phyloP scores from a whole-genome alignment of 257 asterid species.

The Salvia rosmarinus region DNA sequence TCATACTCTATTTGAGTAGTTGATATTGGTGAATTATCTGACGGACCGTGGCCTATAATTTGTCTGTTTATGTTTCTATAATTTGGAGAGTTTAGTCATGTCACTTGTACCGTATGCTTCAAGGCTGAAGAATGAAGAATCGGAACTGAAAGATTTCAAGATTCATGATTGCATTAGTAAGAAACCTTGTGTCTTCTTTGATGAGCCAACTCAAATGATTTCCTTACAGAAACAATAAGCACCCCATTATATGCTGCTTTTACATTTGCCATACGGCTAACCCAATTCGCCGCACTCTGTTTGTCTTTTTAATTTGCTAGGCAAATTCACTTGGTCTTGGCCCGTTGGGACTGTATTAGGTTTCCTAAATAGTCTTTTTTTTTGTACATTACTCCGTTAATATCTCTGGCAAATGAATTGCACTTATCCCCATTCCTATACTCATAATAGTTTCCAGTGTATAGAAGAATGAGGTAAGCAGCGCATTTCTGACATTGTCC shows the following conservation, averaged over 20 bases:
- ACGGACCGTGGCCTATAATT: not conserved
- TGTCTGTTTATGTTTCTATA: not conserved
- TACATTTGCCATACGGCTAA: not conserved
- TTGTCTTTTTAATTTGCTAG: not conserved
- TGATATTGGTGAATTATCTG: not conserved
- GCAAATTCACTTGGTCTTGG: not conserved
- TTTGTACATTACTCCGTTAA: not conserved
- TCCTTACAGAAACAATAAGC: not conserved
- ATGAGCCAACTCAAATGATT: not conserved
- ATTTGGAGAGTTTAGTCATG: not conserved
- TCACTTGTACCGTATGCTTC: not conserved
- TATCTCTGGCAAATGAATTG: not conserved
- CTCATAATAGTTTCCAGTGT: not conserved
- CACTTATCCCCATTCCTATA: not conserved
- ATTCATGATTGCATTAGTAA: not conserved
- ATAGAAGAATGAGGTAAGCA: slow-evolving; percentile 18
- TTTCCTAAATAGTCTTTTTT: slow-evolving; percentile 2
- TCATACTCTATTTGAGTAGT: not conserved
- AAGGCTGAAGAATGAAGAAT: not conserved
- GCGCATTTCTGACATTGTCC: slow-evolving; percentile 12
- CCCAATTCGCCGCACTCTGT: not conserved
- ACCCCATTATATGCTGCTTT: not conserved
- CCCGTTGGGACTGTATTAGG: not conserved
- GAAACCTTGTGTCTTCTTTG: not conserved
- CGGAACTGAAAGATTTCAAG: not conserved